phyloP scores from a whole-genome alignment of 768 basidiomycete genomes.

The Leccinum uliginosum region DNA sequence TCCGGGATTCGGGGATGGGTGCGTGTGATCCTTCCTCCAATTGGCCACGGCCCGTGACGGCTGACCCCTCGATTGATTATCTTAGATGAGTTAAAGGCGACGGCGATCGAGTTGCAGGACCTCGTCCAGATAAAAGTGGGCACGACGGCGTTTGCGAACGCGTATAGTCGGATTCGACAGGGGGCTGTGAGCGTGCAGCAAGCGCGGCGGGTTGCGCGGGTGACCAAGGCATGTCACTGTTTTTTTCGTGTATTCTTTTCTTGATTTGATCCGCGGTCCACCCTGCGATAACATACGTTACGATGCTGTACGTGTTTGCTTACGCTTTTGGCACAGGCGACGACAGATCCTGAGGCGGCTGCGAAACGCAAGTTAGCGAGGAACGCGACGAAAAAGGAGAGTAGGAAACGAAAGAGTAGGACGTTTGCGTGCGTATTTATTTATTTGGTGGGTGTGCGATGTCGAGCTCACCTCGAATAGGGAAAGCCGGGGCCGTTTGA shows the following conservation, averaged over 20 bases:
- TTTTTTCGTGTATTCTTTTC: too few species aligned
- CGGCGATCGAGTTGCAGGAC: slow-evolving; percentile 80
- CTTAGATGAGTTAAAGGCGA: slow-evolving; percentile 79
- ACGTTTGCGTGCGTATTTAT: slow-evolving; percentile 50
- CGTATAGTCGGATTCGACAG: slow-evolving; percentile 80
- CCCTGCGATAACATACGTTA: not conserved
- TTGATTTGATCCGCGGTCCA: not conserved
- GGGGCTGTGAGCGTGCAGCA: slow-evolving; percentile 59
- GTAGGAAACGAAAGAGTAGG: slow-evolving; percentile 71
- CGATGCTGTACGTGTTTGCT: not conserved
- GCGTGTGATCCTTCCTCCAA: slow-evolving; percentile 16
- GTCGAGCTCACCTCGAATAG: slow-evolving; percentile 22
- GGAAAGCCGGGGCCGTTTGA: slow-evolving; percentile 46
- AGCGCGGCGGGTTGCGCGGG: slow-evolving; percentile 63
- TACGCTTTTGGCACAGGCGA: slow-evolving; percentile 41
- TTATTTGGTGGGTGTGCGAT: not conserved
- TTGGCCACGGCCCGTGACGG: not conserved
- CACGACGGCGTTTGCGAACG: slow-evolving; percentile 72
- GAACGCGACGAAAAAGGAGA: slow-evolving; percentile 78
- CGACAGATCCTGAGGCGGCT: slow-evolving; percentile 70
- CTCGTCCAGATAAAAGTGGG: slow-evolving; percentile 86
- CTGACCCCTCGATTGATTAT: not conserved
- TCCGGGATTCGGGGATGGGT: slow-evolving; percentile 79
- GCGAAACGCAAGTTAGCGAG: slow-evolving; percentile 70
- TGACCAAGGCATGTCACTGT: slow-evolving; percentile 39